Base-by-base conservation (phyloP, 441 rosid species). In the Macaranga tanarius region DNA sequence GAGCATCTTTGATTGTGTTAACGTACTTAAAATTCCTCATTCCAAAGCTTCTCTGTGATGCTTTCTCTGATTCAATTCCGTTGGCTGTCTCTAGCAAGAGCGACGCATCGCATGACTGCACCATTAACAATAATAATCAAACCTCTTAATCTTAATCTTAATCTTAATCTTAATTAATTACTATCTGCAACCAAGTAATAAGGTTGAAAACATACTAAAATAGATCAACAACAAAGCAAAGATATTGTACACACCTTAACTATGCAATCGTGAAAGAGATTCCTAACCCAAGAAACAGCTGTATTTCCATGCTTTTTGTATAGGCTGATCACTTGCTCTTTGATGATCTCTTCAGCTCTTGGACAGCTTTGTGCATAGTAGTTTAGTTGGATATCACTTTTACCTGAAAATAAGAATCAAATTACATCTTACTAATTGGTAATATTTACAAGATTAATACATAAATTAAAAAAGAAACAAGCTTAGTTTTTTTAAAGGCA, bases 1-100 rank as follows among this genome's bases (percentile, higher is more conserved):
- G 79, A 19, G 97, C 97, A n/a, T 71, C 83, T 79, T 93, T 93
- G 75, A 93, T 90, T 16, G 86, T 65, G 45, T 75, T 74, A 20
- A 92, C 88, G 64, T 92, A 93, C 84, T 90, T 92, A 70, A 93
- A 93, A 69, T 92, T 92, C 58, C 95, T 92, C 98, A 92, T 92
- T 28, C 98, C 98, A 25, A 93, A 83, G 76, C 96, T 92, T 72
- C 92, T 82, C 0, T 34, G 48, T 0, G 97, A 84, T 2, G 56
- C 56, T 75, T 92, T 86, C 80, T 92, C 96, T 9, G 96, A 92
- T 74, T 84, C 83, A 0, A 90, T 78, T 51, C 90, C 90, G 0
- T 34, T 73, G 22, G 62, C 76, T 6, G 87, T 83, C 75, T 85
- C 88, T 61, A 93, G 65, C 71, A 93, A 72, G 25, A 93, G 73